phyloP scores from a whole-genome alignment of 1,139 yeast genomes.

The Kodamaea sp. region DNA sequence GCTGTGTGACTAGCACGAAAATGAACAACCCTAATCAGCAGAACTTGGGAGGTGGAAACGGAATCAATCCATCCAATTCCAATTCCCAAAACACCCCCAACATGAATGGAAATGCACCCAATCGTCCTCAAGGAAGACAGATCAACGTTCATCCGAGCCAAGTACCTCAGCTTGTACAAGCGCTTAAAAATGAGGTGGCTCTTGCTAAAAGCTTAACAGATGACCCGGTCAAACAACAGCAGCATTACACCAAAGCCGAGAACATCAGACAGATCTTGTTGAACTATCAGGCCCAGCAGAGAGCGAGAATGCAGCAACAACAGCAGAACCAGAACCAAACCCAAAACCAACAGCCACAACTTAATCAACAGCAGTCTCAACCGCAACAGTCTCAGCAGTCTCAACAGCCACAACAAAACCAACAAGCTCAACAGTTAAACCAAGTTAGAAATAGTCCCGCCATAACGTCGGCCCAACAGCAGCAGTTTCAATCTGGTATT shows the following conservation, averaged over 20 bases:
- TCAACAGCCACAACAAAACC: conserved; percentile 7
- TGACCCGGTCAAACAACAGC: conserved; percentile 69
- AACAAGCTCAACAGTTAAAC: conserved; percentile 3
- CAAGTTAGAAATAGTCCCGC: neutral
- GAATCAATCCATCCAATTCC: conserved; percentile 2
- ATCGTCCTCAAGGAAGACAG: conserved; percentile 15
- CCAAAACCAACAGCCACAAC: conserved; percentile 6
- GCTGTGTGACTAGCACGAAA: too few relatives aligned
- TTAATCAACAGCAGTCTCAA: conserved; percentile 5
- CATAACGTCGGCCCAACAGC: neutral
- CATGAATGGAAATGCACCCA: conserved; percentile 4
- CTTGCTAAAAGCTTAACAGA: conserved; percentile 55
- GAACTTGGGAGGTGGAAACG: conserved; percentile 6
- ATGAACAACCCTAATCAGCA: conserved; percentile 12
- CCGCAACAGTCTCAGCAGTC: too few relatives aligned
- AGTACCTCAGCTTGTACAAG: conserved; percentile 60
- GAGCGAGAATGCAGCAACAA: conserved; percentile 20
- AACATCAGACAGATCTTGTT: conserved; percentile 54
- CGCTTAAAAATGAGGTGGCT: conserved; percentile 61
- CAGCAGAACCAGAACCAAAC: conserved; percentile 11
- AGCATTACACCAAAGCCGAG: conserved; percentile 67
- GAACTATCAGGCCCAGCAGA: conserved; percentile 44
- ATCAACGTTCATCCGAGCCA: conserved; percentile 52
- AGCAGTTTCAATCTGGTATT: neutral
- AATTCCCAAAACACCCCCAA: conserved; percentile 1